Evolutionary conservation across 768 basidiomycete species (phyloP).

Genomic region (Paxillus rubicundulus): DNA sequence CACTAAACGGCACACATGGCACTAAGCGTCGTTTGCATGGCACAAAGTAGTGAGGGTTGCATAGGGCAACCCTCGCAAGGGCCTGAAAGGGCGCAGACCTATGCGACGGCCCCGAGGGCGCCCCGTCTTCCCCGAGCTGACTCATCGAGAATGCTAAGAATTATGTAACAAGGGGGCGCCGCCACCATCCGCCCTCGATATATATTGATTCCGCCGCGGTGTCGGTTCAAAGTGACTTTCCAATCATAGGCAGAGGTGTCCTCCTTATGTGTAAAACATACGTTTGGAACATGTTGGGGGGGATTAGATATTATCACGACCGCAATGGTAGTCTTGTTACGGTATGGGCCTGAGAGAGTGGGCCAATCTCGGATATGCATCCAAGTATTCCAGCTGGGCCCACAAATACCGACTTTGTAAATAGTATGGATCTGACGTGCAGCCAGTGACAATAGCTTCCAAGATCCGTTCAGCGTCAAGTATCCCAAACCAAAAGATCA

Average conservation of each 20-base stretch:
- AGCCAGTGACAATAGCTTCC: neutral
- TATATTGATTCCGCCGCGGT: slow-evolving; percentile 20
- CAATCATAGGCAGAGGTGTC: slow-evolving; percentile 20
- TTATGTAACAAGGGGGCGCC: neutral
- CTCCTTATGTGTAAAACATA: slow-evolving; percentile 26
- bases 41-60: neutral
- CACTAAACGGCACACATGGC: neutral
- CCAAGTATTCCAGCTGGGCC: neutral
- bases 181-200: no score
- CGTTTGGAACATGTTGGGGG: slow-evolving; percentile 21
- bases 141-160: neutral
- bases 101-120: neutral
- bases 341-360: slow-evolving; percentile 6
- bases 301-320: neutral
- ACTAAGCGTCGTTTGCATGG: neutral
- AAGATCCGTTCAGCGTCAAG: neutral
- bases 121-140: neutral
- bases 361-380: neutral
- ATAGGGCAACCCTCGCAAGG: neutral
- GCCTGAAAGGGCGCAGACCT: neutral
- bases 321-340: slow-evolving; percentile 16
- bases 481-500: neutral
- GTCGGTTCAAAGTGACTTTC: slow-evolving; percentile 16
- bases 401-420: neutral
- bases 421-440: neutral